These are phyloP conservation scores for Wakefieldia striispora DNA, from an alignment of 768 basidiomycete genomes.

Conservation along the genomic window DNA sequence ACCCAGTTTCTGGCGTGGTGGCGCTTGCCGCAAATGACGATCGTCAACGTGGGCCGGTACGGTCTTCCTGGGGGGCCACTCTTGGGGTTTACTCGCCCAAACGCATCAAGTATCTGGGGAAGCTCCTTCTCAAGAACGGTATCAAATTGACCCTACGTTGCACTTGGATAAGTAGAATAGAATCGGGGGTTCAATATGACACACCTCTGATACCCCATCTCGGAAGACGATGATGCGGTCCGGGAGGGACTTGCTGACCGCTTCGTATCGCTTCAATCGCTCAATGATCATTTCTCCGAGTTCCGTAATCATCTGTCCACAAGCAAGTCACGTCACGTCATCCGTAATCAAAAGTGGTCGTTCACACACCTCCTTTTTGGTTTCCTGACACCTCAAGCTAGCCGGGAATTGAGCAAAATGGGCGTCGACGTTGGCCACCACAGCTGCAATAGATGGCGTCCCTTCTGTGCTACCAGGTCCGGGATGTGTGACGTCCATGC, in stretches of 20 bases:
- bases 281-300: slow-evolving; percentile 69
- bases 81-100: slow-evolving; percentile 43
- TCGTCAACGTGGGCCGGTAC: slow-evolving; percentile 65
- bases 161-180: neutral
- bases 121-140: slow-evolving; percentile 59
- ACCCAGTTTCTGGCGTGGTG: slow-evolving; percentile 59
- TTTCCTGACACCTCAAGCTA: slow-evolving; percentile 63
- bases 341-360: neutral
- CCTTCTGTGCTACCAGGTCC: slow-evolving; percentile 64
- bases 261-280: slow-evolving; percentile 55
- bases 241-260: slow-evolving; percentile 57
- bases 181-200: slow-evolving; percentile 11
- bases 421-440: slow-evolving; percentile 73
- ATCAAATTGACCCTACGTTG: slow-evolving; percentile 68
- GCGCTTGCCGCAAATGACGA: slow-evolving; percentile 81
- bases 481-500: slow-evolving; percentile 83
- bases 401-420: slow-evolving; percentile 77
- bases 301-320: slow-evolving; percentile 65
- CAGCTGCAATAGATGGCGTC: slow-evolving; percentile 80
- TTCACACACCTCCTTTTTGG: slow-evolving; percentile 25
- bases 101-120: slow-evolving; percentile 58
- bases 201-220: slow-evolving; percentile 79
- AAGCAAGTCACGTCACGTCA: neutral
- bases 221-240: slow-evolving; percentile 71
- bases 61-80: slow-evolving; percentile 39